Conservation (phyloP, 1,139 yeast species). For the Kodamaea sp. region DNA sequence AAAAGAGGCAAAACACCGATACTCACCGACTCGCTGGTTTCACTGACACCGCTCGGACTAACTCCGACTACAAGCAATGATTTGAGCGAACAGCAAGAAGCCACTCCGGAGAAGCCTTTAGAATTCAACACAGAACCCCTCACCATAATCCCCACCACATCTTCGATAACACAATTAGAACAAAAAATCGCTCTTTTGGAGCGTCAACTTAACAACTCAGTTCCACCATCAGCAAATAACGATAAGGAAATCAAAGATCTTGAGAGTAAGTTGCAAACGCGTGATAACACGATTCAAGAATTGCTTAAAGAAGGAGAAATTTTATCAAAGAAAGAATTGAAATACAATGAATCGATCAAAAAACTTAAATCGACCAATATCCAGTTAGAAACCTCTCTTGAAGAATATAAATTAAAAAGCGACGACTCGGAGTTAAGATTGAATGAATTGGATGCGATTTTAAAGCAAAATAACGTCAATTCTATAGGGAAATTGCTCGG, state of each 20-base stretch:
- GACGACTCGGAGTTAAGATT: slow-evolving; percentile 27
- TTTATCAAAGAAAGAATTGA: slow-evolving; percentile 70
- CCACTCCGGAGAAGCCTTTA: not conserved
- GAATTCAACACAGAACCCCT: not conserved
- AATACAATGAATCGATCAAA: slow-evolving; percentile 64
- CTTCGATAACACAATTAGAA: not conserved
- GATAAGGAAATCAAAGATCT: slow-evolving; percentile 4
- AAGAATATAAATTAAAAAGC: slow-evolving; percentile 30
- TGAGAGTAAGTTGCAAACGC: slow-evolving; percentile 33
- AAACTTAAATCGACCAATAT: slow-evolving; percentile 51
- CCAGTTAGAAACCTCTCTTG: slow-evolving; percentile 38
- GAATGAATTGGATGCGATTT: slow-evolving; percentile 32
- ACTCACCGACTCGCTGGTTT: slow-evolving; percentile 9
- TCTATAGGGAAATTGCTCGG: slow-evolving; percentile 26
- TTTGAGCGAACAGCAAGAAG: not conserved
- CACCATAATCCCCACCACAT: not conserved
- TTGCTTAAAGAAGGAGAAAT: slow-evolving; percentile 77
- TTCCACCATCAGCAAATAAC: not conserved
- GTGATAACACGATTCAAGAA: slow-evolving; percentile 55
- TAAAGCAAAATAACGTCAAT: slow-evolving; percentile 27
- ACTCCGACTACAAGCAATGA: not conserved
- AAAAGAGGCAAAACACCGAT: slow-evolving; percentile 11
- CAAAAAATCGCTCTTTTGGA: not conserved
- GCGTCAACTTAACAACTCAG: slow-evolving; percentile 11
- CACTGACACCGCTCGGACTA: slow-evolving; percentile 6